Conservation (phyloP, 2,329 filamentous ascomycete genomes). For the Rutstroemia sp. region DNA sequence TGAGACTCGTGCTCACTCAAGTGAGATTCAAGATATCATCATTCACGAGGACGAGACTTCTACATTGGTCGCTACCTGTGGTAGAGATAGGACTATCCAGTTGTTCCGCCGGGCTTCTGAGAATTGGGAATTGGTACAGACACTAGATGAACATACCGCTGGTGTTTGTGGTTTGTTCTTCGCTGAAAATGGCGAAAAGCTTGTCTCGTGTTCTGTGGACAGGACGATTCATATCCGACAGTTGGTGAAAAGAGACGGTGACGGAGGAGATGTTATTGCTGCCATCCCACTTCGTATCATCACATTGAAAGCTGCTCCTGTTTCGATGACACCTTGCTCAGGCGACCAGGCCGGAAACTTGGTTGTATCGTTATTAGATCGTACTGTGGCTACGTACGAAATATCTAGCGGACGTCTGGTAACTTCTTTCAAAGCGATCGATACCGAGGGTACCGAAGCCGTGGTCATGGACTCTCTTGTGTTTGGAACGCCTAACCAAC, state of each 20-base stretch:
- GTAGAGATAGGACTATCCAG: slow-evolving; percentile 86
- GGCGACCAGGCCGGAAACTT: slow-evolving; percentile 45
- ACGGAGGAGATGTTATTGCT: slow-evolving; percentile 54
- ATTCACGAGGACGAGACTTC: slow-evolving; percentile 56
- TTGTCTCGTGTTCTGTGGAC: slow-evolving; percentile 85
- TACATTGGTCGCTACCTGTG: slow-evolving; percentile 71
- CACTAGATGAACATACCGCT: slow-evolving; percentile 83
- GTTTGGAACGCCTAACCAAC: slow-evolving; percentile 49
- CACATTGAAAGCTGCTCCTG: slow-evolving; percentile 76
- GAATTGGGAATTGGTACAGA: slow-evolving; percentile 74
- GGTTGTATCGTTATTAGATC: slow-evolving; percentile 53
- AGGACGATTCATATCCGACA: slow-evolving; percentile 80
- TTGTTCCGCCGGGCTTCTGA: slow-evolving; percentile 60
- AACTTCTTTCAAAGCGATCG: slow-evolving; percentile 73
- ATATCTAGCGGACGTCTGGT: slow-evolving; percentile 61
- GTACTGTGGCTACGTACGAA: slow-evolving; percentile 54
- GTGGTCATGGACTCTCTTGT: slow-evolving; percentile 76
- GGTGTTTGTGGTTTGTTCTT: slow-evolving; percentile 76
- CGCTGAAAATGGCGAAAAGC: slow-evolving; percentile 54
- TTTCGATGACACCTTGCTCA: slow-evolving; percentile 68
- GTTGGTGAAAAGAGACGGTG: slow-evolving; percentile 60
- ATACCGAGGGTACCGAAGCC: slow-evolving; percentile 72
- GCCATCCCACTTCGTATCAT: slow-evolving; percentile 73
- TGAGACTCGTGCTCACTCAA: slow-evolving; percentile 77
- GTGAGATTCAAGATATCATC: slow-evolving; percentile 76